Evolutionary conservation across 306 rosid genomes (phyloP), one percentile per base, ranked within the genome.

Genomic region (Senna tora): DNA sequence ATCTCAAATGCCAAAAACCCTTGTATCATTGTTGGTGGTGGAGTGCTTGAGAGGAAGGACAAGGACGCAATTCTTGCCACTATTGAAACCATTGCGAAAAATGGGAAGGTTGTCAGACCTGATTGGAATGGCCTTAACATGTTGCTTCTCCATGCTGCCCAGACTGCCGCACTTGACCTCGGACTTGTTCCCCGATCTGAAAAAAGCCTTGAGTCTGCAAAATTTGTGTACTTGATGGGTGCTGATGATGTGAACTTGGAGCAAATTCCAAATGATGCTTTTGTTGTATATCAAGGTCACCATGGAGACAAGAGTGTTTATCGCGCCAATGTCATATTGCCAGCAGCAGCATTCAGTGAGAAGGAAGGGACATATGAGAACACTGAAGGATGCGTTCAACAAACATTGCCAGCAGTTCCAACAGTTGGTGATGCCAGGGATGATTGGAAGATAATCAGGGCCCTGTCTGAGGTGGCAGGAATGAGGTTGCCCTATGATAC

Each of bases 111-210:
- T 57, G 81, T 89, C 77, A 82, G 96, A 75, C 84, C 97, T 21
- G 99, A 91, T 53, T 91, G 99, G 99, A 91, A 91, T 66, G 97
- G 97, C 77, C 84, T 85, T 65, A 95, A 95, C 20, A 90, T 91
- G 59, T 75, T 95, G 87, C 99, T 95, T 76, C 92, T 88, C 74
- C 85, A 90, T 75, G 99, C 99, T 52, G 84, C 96, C 83, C 99
- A 95, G 82, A 96, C 96, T 70, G 99, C 99, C 60, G 97, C 97
- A 56, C 96, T 95, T 71, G 99, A 95, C 87, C 97, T 95, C 58
- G 99, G 99, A 53, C 97, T 95, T 50, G 96, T 95, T 69, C 97
- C 99, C 2, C 96, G 86, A 76, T 89, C 99, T 57, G 96, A 46
- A 74, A 91, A 86, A 62, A 74, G 81, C 87, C 83, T 91, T 0